Base-by-base conservation (phyloP, 371 early-diverging fungal genomes). In the Mucor irregularis region DNA sequence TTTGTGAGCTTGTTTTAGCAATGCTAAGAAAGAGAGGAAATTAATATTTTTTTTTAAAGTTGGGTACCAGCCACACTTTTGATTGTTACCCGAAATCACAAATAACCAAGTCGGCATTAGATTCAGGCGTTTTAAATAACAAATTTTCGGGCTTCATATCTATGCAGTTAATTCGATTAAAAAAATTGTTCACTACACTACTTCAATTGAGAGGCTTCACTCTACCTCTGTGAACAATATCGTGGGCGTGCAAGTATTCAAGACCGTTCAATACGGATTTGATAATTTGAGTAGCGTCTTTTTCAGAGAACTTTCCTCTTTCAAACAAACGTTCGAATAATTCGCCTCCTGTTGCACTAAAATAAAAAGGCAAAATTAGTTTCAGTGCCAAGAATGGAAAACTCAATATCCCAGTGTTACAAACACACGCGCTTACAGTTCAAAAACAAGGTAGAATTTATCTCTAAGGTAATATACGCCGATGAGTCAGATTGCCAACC, bases 361-460 rank as follows among this genome's bases (percentile, higher is more conserved):
- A 37, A 17, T 26, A 11, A 29, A 42, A 31, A 19, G 14, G 34
- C 28, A 9, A 51, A 29, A 24, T 40, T 37, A 47, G 30, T 28
- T 33, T 33, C 14, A 39, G 28, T 11, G 19, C n/a, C 21, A 24
- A 29, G 37, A 21, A 22, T 10, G 11, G 9, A 17, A 13, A 37
- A 54, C n/a, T n/a, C n/a, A n/a, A n/a, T n/a, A n/a, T n/a, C n/a
- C n/a, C n/a, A n/a, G n/a, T n/a, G n/a, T n/a, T n/a, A n/a, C n/a
- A n/a, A n/a, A n/a, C n/a, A 34, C 25, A 44, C 29, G 42, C 31
- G 64, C 75, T 64, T 80, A 80, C 84, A 96, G 74, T 61, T 94
- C 89, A 77, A 92, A 95, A 26, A 97, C 94, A 9, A 97, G 70
- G 68, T 93, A 94, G 66, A 91, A 89, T 67, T 92, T 88, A 56